Conservation (phyloP, 306 rosid species). For the Oemleria cerasiformis region DNA sequence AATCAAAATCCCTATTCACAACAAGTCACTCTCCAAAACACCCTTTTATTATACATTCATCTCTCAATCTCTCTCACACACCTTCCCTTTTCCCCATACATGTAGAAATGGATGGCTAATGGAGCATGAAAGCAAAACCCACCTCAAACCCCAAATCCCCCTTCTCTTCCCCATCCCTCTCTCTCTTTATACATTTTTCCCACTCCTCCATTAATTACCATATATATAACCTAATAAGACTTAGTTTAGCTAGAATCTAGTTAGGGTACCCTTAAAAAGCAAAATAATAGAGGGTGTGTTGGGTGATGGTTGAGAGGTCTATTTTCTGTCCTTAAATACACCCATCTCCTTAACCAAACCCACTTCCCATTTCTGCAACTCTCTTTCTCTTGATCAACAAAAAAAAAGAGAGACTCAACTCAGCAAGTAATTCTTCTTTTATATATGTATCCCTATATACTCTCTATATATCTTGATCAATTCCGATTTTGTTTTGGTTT, state of each 20-base stretch:
- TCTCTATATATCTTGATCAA: neutral
- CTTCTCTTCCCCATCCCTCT: slow-evolving; percentile 4
- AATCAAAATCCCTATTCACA: neutral
- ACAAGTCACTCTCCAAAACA: slow-evolving; percentile 46
- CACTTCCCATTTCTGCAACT: slow-evolving; percentile 46
- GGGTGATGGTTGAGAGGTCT: slow-evolving; percentile 62
- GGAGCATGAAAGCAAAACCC: slow-evolving; percentile 39
- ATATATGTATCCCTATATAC: neutral
- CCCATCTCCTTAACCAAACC: slow-evolving; percentile 40
- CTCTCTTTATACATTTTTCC: slow-evolving; percentile 2
- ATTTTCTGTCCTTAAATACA: slow-evolving; percentile 49
- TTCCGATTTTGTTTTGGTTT: neutral
- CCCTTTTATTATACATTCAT: slow-evolving; percentile 22
- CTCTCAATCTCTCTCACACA: neutral
- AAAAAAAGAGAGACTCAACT: slow-evolving; percentile 21
- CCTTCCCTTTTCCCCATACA: slow-evolving; percentile 46
- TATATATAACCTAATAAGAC: neutral
- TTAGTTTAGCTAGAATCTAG: too few species aligned
- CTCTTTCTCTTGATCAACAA: slow-evolving; percentile 20
- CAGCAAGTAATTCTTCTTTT: slow-evolving; percentile 19
- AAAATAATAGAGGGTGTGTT: slow-evolving; percentile 33
- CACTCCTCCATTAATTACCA: slow-evolving; percentile 28
- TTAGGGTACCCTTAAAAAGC: slow-evolving; percentile 9
- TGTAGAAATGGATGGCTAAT: slow-evolving; percentile 42
- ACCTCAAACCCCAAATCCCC: slow-evolving; percentile 11